phyloP scores from a whole-genome alignment of 345 rosid species.

The Arabidopsis arenosa region DNA sequence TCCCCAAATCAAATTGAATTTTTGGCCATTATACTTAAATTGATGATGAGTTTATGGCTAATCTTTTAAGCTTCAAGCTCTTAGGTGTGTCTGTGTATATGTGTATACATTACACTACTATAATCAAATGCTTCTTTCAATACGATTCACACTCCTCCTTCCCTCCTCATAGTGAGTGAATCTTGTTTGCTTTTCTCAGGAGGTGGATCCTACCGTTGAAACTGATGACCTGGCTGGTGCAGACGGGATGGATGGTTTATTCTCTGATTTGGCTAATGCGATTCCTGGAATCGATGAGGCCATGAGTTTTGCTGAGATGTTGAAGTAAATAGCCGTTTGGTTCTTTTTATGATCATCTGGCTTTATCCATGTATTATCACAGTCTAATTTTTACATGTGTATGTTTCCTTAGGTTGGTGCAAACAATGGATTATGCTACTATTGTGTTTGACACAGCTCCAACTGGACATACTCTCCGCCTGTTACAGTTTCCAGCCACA shows the following conservation, averaged over 20 bases:
- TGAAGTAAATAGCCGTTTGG: constrained; percentile 58
- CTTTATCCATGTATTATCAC: not conserved
- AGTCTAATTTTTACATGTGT: constrained; percentile 24
- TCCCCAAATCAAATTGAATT: not conserved
- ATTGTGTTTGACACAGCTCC: constrained; percentile 99
- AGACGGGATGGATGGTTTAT: constrained; percentile 90
- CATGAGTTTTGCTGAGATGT: constrained; percentile 99
- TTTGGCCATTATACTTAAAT: no score
- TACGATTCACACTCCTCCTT: not conserved
- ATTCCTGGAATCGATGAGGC: constrained; percentile 99
- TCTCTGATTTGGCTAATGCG: constrained; percentile 92
- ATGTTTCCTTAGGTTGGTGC: constrained; percentile 74
- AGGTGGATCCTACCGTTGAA: constrained; percentile 98
- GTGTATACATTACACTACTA: not conserved
- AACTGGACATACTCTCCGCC: constrained; percentile 96
- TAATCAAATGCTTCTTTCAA: constrained; percentile 9
- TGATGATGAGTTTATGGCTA: constrained; percentile 3
- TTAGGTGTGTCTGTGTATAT: not conserved
- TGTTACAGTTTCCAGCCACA: constrained; percentile 92
- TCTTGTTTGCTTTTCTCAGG: constrained; percentile 53
- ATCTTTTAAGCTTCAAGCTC: constrained; percentile 14
- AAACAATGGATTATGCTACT: constrained; percentile 95
- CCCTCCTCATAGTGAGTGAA: constrained; percentile 13
- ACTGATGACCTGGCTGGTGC: constrained; percentile 67
- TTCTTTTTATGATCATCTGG: not conserved